These are phyloP conservation scores for Eucalyptus cloeziana DNA, from an alignment of 345 rosid genomes.

Conservation along the genomic window DNA sequence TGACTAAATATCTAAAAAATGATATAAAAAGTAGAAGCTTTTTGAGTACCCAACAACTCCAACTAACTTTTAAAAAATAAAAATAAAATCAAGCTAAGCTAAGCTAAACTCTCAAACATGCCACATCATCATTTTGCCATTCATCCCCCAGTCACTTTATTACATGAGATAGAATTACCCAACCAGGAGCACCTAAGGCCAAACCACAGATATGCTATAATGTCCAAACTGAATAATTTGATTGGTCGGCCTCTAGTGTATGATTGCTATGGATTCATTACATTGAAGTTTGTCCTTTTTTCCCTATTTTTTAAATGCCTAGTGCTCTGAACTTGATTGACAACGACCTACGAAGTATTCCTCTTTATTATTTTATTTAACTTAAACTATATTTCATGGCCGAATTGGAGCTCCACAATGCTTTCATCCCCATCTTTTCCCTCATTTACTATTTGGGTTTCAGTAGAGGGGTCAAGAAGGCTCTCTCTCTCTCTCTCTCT, in stretches of 20 bases:
- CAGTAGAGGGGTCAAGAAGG: background rate
- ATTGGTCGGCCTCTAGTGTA: background rate
- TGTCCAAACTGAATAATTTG: background rate
- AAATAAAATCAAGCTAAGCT: background rate
- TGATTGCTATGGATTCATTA: background rate
- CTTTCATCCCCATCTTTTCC: background rate
- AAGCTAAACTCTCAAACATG: background rate
- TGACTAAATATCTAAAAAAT: background rate
- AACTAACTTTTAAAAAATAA: background rate
- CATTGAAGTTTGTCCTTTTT: background rate
- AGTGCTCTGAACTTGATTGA: background rate
- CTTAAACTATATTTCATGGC: background rate
- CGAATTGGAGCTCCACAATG: background rate
- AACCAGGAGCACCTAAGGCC: background rate
- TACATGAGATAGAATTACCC: background rate
- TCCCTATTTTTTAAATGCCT: background rate
- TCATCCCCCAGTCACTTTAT: background rate
- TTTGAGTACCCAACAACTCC: background rate
- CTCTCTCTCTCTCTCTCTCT: background rate
- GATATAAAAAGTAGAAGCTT: background rate
- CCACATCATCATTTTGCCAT: background rate
- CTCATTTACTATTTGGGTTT: background rate
- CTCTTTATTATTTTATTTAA: background rate
- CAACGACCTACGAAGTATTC: background rate
- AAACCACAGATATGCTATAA: background rate